Conservation (phyloP, 2,329 filamentous ascomycete genomes). For the Colletotrichum phormii region DNA sequence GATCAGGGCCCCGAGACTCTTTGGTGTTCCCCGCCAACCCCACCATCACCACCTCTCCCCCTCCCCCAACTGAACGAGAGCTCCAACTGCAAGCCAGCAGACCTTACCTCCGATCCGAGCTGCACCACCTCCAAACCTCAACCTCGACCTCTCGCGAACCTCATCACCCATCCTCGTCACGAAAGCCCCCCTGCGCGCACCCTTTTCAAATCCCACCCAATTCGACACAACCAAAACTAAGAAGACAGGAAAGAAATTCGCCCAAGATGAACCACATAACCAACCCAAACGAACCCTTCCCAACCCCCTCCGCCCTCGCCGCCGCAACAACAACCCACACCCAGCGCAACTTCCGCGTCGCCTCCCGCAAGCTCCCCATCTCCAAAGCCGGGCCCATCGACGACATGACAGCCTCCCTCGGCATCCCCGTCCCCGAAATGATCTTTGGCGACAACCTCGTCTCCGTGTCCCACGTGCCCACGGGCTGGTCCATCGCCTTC, state of each 20-base stretch:
- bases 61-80: conserved; percentile 1
- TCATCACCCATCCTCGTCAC: background rate
- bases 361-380: conserved; percentile 91
- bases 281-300: conserved; percentile 65
- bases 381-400: conserved; percentile 93
- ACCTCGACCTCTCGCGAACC: background rate
- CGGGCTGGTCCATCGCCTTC: conserved; percentile 85
- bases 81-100: conserved; percentile 1
- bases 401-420: conserved; percentile 80
- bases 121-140: conserved; percentile 3
- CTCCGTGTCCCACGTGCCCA: conserved; percentile 76
- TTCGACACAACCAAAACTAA: conserved; percentile 10
- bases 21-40: conserved; percentile 32
- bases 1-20: conserved; percentile 10
- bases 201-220: background rate
- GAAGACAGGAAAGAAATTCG: background rate
- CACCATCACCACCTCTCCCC: conserved; percentile 25
- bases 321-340: conserved; percentile 67
- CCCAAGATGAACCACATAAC: conserved; percentile 52
- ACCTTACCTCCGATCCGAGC: conserved; percentile 28
- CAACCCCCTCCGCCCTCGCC: conserved; percentile 60
- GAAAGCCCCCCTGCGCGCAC: background rate
- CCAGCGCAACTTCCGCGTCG: conserved; percentile 78
- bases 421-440: conserved; percentile 96
- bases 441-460: conserved; percentile 98